phyloP scores from a whole-genome alignment of 257 asterid species.

The Fraxinus pennsylvanica region DNA sequence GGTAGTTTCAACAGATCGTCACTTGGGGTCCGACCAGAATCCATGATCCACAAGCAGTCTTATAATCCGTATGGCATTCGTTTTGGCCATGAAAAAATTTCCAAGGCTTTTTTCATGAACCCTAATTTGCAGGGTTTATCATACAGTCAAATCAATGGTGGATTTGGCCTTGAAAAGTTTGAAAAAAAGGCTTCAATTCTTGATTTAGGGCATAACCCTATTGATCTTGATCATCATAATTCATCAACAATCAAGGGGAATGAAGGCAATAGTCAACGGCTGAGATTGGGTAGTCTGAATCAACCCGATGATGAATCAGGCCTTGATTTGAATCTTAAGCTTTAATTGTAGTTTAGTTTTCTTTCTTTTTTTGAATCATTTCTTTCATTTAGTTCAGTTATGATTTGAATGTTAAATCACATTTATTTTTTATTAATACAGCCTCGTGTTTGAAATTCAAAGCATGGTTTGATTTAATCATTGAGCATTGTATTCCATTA shows the following conservation, averaged over 20 bases:
- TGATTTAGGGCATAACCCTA: conserved; percentile 22
- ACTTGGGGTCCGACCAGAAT: conserved; percentile 47
- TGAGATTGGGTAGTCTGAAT: conserved; percentile 15
- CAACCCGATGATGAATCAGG: conserved; percentile 35
- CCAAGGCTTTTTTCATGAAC: conserved; percentile 31
- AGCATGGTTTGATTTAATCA: background rate
- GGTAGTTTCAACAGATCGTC: conserved; percentile 32
- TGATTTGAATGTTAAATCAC: background rate
- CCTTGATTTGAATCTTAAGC: conserved; percentile 53
- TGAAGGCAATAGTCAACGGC: conserved; percentile 24
- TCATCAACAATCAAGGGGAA: conserved; percentile 2
- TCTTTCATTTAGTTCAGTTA: conserved; percentile 2
- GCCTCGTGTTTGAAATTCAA: background rate
- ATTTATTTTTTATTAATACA: background rate
- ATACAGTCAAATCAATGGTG: conserved; percentile 10
- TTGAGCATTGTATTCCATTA: too few species aligned
- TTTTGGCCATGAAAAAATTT: conserved; percentile 26
- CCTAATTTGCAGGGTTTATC: conserved; percentile 26
- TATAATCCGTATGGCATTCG: conserved; percentile 27
- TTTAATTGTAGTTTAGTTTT: conserved; percentile 20
- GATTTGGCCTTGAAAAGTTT: conserved; percentile 26
- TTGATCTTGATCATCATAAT: background rate
- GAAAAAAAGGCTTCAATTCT: conserved; percentile 22
- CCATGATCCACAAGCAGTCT: conserved; percentile 46
- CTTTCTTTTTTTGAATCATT: background rate